These are phyloP conservation scores for Candida insectorum DNA, from an alignment of 805 yeast species.

Conservation along the genomic window DNA sequence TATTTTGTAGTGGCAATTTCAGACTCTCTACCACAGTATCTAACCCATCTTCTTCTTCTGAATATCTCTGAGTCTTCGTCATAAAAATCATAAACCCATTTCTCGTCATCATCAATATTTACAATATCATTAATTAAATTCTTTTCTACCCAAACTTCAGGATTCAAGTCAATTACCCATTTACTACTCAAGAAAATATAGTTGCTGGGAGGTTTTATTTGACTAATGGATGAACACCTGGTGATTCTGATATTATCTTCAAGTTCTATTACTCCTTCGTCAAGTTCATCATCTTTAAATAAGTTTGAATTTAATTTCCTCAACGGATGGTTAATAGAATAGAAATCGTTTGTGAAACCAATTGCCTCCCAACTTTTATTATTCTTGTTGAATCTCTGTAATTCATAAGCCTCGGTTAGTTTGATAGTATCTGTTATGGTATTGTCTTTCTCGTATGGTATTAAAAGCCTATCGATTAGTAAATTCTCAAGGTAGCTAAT, in stretches of 20 bases:
- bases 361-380: constrained; percentile 61
- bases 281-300: constrained; percentile 12
- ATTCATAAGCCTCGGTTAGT: constrained; percentile 64
- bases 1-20: not conserved
- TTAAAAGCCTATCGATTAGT: constrained; percentile 14
- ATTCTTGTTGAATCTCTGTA: constrained; percentile 50
- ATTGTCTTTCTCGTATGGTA: constrained; percentile 11
- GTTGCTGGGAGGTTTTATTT: constrained; percentile 52
- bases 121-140: constrained; percentile 51
- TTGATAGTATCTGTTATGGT: constrained; percentile 19
- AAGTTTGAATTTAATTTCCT: constrained; percentile 14
- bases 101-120: constrained; percentile 66
- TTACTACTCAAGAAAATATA: constrained; percentile 31
- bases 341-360: constrained; percentile 56
- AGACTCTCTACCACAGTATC: constrained; percentile 19
- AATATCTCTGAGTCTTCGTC: constrained; percentile 31
- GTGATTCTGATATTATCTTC: constrained; percentile 13
- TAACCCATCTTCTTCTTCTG: constrained; percentile 68
- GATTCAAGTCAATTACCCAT: constrained; percentile 69
- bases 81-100: constrained; percentile 77
- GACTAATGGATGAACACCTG: constrained; percentile 14
- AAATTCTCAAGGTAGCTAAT: constrained; percentile 48
- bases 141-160: constrained; percentile 58
- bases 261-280: constrained; percentile 14
- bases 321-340: constrained; percentile 41